Evolutionary conservation across 1,284 basidiomycete species (phyloP).

Genomic region (Fomitopsis pinicola): DNA sequence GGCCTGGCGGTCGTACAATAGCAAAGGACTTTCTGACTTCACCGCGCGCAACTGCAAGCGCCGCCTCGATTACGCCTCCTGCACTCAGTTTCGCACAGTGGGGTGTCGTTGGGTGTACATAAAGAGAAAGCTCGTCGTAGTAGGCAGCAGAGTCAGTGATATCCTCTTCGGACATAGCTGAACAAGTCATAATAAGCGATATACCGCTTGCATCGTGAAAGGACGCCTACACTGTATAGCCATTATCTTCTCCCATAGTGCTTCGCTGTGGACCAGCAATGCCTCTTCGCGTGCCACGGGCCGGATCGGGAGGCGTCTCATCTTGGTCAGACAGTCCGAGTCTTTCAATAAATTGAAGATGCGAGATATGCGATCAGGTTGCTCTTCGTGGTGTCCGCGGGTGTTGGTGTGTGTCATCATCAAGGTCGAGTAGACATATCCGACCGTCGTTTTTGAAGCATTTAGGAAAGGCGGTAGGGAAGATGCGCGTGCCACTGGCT

Average conservation of each 20-base stretch:
- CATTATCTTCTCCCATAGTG: constrained; percentile 89
- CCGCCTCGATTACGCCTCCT: constrained; percentile 92
- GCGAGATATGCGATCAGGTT: constrained; percentile 80
- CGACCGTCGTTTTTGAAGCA: constrained; percentile 37
- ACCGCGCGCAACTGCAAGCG: constrained; percentile 80
- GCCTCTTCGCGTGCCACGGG: constrained; percentile 77
- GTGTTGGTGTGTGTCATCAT: constrained; percentile 85
- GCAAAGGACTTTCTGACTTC: constrained; percentile 88
- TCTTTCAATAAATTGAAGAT: constrained; percentile 69
- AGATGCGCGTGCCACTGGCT: constrained; percentile 11
- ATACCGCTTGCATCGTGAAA: constrained; percentile 6
- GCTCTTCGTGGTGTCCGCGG: constrained; percentile 83
- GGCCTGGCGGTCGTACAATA: constrained; percentile 95
- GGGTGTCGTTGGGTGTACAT: constrained; percentile 86
- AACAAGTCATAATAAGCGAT: not conserved
- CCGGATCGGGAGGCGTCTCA: constrained; percentile 78
- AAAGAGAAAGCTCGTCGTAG: constrained; percentile 89
- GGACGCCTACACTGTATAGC: constrained; percentile 58
- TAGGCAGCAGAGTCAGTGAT: constrained; percentile 71
- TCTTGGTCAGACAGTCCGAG: constrained; percentile 61
- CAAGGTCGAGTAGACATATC: constrained; percentile 83
- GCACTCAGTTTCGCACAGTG: constrained; percentile 85
- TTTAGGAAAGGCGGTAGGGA: constrained; percentile 15
- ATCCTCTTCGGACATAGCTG: constrained; percentile 72
- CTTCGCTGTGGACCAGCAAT: constrained; percentile 83